Conservation (phyloP, 345 rosid species). For the Eucalyptus erythrocorys region DNA sequence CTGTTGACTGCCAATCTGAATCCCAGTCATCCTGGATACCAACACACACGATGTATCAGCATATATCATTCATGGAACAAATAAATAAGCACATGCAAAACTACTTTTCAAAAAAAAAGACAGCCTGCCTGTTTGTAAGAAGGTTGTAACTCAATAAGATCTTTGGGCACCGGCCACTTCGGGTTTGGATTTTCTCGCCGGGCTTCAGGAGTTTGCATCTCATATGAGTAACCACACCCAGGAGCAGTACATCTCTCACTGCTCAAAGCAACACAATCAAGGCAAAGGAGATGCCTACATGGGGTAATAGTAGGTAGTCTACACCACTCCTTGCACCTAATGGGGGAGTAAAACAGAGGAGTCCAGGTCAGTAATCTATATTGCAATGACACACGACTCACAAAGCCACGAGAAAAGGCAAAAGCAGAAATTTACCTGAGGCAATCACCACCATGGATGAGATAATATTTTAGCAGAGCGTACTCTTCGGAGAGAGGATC, state of each 20-base stretch:
- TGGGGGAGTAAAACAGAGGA: background rate
- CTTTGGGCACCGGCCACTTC: slow-evolving; percentile 93
- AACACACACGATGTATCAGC: background rate
- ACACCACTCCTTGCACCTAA: slow-evolving; percentile 95
- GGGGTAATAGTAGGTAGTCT: slow-evolving; percentile 91
- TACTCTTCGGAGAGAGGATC: slow-evolving; percentile 56
- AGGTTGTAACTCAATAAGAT: slow-evolving; percentile 96
- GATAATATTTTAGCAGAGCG: slow-evolving; percentile 51
- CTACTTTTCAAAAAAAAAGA: background rate
- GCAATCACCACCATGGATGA: slow-evolving; percentile 80
- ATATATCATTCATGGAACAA: background rate
- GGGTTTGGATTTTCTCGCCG: slow-evolving; percentile 96
- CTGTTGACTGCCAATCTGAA: slow-evolving; percentile 96
- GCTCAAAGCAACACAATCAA: slow-evolving; percentile 71
- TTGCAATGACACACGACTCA: background rate
- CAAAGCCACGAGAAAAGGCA: background rate
- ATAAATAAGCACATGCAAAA: background rate
- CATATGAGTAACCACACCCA: slow-evolving; percentile 69
- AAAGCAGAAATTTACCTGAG: slow-evolving; percentile 36
- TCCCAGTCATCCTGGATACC: slow-evolving; percentile 82
- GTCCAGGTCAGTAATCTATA: background rate
- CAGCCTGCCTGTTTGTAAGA: slow-evolving; percentile 74
- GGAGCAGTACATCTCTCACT: slow-evolving; percentile 59
- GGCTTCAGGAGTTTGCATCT: slow-evolving; percentile 86
- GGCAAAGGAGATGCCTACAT: slow-evolving; percentile 88